Evolutionary conservation across 1,284 basidiomycete species (phyloP).

Genomic region (Tilletia horrida): DNA sequence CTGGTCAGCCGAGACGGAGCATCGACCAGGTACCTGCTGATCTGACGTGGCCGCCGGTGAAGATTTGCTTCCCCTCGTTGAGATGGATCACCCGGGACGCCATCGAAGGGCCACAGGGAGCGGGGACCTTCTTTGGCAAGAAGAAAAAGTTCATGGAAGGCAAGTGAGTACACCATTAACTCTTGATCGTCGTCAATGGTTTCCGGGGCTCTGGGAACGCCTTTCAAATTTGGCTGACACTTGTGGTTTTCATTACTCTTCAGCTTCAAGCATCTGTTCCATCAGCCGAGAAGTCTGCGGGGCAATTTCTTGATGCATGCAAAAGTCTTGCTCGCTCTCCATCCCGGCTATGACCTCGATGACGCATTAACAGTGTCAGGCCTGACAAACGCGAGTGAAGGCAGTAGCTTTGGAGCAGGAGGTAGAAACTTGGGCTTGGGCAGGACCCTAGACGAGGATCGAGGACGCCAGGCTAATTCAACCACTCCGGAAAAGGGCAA

Average conservation of each 20-base stretch:
- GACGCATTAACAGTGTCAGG: slow-evolving; percentile 23
- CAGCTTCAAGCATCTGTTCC: slow-evolving; percentile 30
- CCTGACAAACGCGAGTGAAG: no score
- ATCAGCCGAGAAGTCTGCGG: slow-evolving; percentile 36
- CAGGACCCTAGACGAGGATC: background rate
- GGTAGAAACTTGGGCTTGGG: background rate
- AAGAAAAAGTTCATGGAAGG: slow-evolving; percentile 28
- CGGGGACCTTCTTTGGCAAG: slow-evolving; percentile 49
- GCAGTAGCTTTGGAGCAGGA: no score
- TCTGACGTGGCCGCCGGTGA: slow-evolving; percentile 31
- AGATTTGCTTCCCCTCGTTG: slow-evolving; percentile 46
- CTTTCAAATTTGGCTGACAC: no score
- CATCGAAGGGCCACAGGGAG: slow-evolving; percentile 37
- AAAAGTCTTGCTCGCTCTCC: slow-evolving; percentile 43
- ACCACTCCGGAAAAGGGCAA: background rate
- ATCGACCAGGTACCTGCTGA: background rate
- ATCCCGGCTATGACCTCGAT: slow-evolving; percentile 22
- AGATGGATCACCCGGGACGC: slow-evolving; percentile 33
- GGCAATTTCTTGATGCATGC: slow-evolving; percentile 52
- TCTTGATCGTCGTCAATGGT: no score
- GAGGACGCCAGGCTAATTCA: background rate
- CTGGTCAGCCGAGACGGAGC: no score
- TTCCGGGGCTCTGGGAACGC: no score
- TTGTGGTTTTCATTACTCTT: no score
- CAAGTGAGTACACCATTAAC: background rate